Conservation (phyloP, 306 rosid species). For the Vigna radiata region DNA sequence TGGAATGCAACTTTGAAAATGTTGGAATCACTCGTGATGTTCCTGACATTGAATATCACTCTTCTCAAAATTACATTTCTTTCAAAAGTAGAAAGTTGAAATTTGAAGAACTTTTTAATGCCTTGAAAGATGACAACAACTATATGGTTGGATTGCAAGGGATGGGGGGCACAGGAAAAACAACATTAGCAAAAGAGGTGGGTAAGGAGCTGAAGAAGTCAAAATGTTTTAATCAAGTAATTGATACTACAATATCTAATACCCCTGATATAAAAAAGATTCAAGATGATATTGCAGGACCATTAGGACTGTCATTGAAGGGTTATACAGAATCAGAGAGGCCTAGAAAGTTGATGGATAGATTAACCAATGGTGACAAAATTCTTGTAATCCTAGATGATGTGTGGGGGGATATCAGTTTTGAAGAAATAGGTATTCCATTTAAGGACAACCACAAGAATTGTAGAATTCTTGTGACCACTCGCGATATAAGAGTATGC, state of each 20-base stretch:
- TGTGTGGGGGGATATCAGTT: not conserved
- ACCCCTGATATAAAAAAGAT: conserved; percentile 13
- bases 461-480: not conserved
- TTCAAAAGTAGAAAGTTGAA: not conserved
- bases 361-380: not conserved
- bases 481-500: not conserved
- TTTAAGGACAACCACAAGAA: not conserved
- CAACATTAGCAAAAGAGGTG: not conserved
- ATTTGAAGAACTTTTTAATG: not conserved
- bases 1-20: not conserved
- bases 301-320: not conserved
- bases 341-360: not conserved
- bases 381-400: not conserved
- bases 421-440: conserved; percentile 6
- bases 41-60: conserved; percentile 18
- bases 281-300: conserved; percentile 37
- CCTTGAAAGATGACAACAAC: not conserved
- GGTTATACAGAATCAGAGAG: not conserved
- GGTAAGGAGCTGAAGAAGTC: not conserved
- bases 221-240: not conserved
- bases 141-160: conserved; percentile 6
- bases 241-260: conserved; percentile 4
- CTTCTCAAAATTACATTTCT: not conserved
- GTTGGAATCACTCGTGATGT: not conserved
- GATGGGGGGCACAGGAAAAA: not conserved